Evolutionary conservation across 768 basidiomycete genomes (phyloP).

Genomic region (Hemileccinum rubropunctum): DNA sequence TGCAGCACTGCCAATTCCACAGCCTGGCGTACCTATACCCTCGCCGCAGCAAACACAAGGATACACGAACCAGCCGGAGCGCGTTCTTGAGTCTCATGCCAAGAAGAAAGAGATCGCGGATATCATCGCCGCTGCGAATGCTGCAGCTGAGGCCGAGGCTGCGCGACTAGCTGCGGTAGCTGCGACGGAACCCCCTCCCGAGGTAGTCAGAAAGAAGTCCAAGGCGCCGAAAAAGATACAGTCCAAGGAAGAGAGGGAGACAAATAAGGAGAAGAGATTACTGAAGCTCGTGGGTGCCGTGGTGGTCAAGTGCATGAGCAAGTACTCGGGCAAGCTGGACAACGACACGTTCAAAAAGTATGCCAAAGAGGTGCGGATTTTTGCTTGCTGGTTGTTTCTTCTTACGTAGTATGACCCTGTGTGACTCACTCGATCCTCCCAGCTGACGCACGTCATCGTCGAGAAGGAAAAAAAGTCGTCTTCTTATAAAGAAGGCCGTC

Average conservation of each 20-base stretch:
- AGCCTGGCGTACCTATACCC: neutral
- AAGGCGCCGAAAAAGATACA: constrained; percentile 38
- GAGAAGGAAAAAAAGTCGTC: constrained; percentile 94
- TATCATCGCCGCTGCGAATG: constrained; percentile 41
- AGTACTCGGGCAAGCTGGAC: constrained; percentile 72
- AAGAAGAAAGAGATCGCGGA: constrained; percentile 35
- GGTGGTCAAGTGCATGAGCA: constrained; percentile 92
- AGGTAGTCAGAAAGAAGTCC: constrained; percentile 24
- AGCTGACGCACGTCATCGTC: constrained; percentile 86
- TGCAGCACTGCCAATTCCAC: neutral
- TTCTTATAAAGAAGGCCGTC: constrained; percentile 67
- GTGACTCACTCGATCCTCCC: constrained; percentile 4
- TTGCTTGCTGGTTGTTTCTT: constrained; percentile 1
- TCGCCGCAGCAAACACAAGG: neutral
- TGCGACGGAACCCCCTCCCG: constrained; percentile 10
- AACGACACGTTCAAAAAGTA: constrained; percentile 90
- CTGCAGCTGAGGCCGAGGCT: constrained; percentile 34
- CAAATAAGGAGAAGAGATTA: constrained; percentile 76
- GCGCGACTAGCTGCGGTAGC: constrained; percentile 25
- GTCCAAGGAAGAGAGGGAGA: constrained; percentile 59
- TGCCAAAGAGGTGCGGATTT: constrained; percentile 80
- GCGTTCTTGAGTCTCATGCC: neutral
- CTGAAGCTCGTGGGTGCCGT: constrained; percentile 82
- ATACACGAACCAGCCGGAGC: neutral
- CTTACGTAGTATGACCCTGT: constrained; percentile 2